Conservation (phyloP, 345 rosid species). For the Euclidium syriacum region DNA sequence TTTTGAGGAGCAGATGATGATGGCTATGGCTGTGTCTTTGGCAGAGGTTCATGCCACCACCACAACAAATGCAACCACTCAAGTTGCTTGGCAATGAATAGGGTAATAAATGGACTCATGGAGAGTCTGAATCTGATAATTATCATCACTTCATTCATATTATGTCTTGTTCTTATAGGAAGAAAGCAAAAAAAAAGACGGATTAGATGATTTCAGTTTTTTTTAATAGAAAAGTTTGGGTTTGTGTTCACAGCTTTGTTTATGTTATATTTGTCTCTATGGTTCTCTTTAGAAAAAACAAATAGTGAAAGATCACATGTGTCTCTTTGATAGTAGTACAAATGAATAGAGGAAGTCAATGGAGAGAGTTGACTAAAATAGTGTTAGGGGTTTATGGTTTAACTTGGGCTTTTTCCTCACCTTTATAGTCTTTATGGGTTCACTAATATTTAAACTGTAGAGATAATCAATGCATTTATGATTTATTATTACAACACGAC, state of each 20-base stretch:
- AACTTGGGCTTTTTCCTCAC: neutral
- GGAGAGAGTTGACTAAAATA: neutral
- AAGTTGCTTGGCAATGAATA: conserved; percentile 64
- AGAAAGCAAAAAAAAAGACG: conserved; percentile 13
- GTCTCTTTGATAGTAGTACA: neutral
- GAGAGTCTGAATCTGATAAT: conserved; percentile 4
- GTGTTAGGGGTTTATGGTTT: neutral
- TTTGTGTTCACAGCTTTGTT: neutral
- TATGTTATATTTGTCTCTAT: neutral
- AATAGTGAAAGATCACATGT: neutral
- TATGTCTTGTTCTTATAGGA: conserved; percentile 24
- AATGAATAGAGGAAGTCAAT: conserved; percentile 12
- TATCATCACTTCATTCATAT: conserved; percentile 22
- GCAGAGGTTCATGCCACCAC: conserved; percentile 72
- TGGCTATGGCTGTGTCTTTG: conserved; percentile 89
- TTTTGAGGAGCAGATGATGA: conserved; percentile 96
- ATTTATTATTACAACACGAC: neutral
- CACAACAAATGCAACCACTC: conserved; percentile 43
- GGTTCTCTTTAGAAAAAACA: neutral
- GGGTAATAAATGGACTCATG: conserved; percentile 10
- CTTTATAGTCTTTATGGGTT: neutral
- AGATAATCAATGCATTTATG: conserved; percentile 1
- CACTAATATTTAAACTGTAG: neutral
- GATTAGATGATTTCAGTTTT: conserved; percentile 14
- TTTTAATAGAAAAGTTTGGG: conserved; percentile 22